These are phyloP conservation scores for Adansonia digitata DNA, from an alignment of 345 rosid genomes.

Conservation along the genomic window DNA sequence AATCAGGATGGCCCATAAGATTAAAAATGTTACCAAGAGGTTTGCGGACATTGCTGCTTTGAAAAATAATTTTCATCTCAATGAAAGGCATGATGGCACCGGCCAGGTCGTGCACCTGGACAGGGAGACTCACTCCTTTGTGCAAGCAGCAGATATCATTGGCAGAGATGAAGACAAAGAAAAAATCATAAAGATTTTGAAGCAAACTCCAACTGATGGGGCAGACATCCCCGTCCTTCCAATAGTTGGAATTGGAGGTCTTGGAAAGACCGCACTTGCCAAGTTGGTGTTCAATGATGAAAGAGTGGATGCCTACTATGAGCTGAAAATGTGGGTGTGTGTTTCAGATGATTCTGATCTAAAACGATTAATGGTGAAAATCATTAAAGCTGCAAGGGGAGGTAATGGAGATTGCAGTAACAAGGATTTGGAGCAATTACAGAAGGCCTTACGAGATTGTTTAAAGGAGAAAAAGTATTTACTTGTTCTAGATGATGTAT, in stretches of 20 bases:
- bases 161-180: not conserved
- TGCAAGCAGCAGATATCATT: not conserved
- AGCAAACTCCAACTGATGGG: not conserved
- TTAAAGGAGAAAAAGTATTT: not conserved
- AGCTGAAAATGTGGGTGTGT: not conserved
- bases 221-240: not conserved
- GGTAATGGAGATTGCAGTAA: not conserved
- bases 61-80: not conserved
- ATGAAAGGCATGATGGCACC: not conserved
- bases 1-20: not conserved
- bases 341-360: not conserved
- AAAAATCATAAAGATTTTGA: not conserved
- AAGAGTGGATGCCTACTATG: not conserved
- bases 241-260: conserved; percentile 2
- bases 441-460: not conserved
- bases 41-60: not conserved
- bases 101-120: not conserved
- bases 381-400: not conserved
- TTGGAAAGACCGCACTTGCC: not conserved
- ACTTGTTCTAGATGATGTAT: not conserved
- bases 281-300: not conserved
- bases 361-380: not conserved
- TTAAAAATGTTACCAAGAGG: not conserved
- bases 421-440: not conserved
- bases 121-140: not conserved